Percentiles rank a stretch among this genome's conserved stretches.
phyloP scores from a whole-genome alignment of 164 flowering plant genomes.

The Vitis riparia region DNA sequence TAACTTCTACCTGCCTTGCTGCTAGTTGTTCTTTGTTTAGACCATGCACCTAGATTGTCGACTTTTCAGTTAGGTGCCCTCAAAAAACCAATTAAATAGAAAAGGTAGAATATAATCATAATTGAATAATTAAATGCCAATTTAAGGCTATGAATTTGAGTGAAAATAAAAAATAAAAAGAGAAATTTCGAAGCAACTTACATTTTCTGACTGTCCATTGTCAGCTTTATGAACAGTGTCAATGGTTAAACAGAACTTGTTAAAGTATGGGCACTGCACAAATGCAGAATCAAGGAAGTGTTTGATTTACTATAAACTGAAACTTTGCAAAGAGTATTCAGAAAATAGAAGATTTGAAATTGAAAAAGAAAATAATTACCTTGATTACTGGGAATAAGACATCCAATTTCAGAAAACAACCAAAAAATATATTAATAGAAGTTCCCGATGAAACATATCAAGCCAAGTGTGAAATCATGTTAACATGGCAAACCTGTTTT shows the following conservation, averaged over 20 bases:
- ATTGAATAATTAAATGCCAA: too few species aligned
- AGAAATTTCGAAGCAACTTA: conserved; percentile 25
- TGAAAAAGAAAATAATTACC: conserved; percentile 28
- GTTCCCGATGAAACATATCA: neutral
- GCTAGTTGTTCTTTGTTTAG: conserved; percentile 54
- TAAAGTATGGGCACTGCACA: conserved; percentile 66
- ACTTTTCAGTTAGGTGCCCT: conserved; percentile 1
- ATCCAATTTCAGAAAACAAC: conserved; percentile 18
- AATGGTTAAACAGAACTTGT: conserved; percentile 48
- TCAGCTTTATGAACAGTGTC: conserved; percentile 66
- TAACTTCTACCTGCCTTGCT: conserved; percentile 53
- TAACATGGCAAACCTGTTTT: conserved; percentile 51
- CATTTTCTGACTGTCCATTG: conserved; percentile 66
- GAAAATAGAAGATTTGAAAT: neutral
- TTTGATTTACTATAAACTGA: neutral
- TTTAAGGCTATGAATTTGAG: too few species aligned
- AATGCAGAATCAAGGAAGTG: conserved; percentile 1
- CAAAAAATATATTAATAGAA: conserved; percentile 15
- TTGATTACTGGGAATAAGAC: conserved; percentile 41
- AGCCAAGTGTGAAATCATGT: neutral
- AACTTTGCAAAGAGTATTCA: neutral
- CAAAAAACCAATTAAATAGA: neutral
- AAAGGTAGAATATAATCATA: neutral
- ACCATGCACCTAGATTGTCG: conserved; percentile 51
- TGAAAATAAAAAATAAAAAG: neutral